Conservation (phyloP, 2,329 filamentous ascomycete species). For the Lachnellula willkommii region DNA sequence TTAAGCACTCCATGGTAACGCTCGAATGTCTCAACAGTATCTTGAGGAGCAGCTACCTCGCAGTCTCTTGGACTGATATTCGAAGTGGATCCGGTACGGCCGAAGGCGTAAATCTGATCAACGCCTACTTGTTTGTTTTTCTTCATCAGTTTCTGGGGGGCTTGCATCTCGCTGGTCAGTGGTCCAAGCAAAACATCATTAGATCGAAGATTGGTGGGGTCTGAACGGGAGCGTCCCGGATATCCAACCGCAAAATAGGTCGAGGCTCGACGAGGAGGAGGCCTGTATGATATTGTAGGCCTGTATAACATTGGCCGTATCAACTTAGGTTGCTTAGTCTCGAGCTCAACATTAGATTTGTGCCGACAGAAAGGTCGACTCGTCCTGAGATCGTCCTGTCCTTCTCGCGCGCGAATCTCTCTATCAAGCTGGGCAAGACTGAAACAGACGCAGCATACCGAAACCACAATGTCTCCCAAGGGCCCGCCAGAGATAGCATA, state of each 20-base stretch:
- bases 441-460: conserved; percentile 39
- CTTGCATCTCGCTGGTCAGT: not conserved
- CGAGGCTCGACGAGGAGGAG: not conserved
- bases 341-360: not conserved
- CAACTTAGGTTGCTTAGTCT: conserved; percentile 1
- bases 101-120: not conserved
- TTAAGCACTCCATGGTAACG: too few species aligned
- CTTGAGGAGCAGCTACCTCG: too few species aligned
- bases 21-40: too few species aligned
- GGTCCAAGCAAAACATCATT: not conserved
- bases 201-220: not conserved
- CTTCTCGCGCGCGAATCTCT: conserved; percentile 40
- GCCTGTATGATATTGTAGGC: not conserved
- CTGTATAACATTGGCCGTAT: not conserved
- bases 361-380: conserved; percentile 4
- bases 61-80: not conserved
- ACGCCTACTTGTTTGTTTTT: not conserved
- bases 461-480: conserved; percentile 31
- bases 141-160: not conserved
- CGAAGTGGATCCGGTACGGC: too few species aligned
- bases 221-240: too few species aligned
- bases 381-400: conserved; percentile 14
- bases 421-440: conserved; percentile 40
- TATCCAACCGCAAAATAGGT: too few species aligned
- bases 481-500: conserved; percentile 39